phyloP scores from a whole-genome alignment of 2,329 filamentous ascomycete genomes.

The Talaromyces sp. region DNA sequence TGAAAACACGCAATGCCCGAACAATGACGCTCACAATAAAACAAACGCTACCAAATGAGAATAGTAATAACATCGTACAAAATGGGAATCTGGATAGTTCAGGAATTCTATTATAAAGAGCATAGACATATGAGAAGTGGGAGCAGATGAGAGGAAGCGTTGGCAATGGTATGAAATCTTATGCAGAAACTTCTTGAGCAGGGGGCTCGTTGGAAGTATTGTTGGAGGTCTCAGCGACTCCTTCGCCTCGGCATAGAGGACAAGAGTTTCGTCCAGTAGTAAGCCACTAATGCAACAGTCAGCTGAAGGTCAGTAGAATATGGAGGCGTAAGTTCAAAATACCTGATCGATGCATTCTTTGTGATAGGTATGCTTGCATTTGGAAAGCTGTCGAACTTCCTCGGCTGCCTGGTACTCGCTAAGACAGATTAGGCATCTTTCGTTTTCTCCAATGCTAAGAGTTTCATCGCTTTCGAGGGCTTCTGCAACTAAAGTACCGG shows the following conservation, averaged over 20 bases:
- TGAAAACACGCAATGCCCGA: slow-evolving; percentile 3
- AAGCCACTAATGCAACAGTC: slow-evolving; percentile 7
- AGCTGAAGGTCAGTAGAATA: background rate
- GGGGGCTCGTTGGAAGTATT: slow-evolving; percentile 7
- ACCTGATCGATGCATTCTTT: slow-evolving; percentile 67
- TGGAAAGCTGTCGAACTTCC: slow-evolving; percentile 56
- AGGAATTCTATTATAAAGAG: background rate
- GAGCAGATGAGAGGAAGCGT: background rate
- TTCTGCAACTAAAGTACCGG: slow-evolving; percentile 44
- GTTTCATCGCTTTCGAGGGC: slow-evolving; percentile 35
- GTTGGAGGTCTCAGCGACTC: slow-evolving; percentile 32
- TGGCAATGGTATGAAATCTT: background rate
- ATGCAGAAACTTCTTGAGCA: slow-evolving; percentile 3
- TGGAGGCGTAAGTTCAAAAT: slow-evolving; percentile 20
- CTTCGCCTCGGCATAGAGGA: slow-evolving; percentile 35
- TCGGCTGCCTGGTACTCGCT: slow-evolving; percentile 62
- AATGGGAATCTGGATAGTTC: slow-evolving; percentile 2
- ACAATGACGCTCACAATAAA: slow-evolving; percentile 6
- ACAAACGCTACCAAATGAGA: slow-evolving; percentile 10
- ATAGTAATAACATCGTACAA: slow-evolving; percentile 7
- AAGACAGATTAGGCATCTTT: slow-evolving; percentile 63
- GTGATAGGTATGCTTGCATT: slow-evolving; percentile 65
- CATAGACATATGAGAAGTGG: background rate
- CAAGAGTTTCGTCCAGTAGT: slow-evolving; percentile 33
- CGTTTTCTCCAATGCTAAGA: slow-evolving; percentile 38